These are phyloP conservation scores for Fusarium drepaniforme DNA, from an alignment of 2,329 filamentous ascomycete species.

Conservation along the genomic window DNA sequence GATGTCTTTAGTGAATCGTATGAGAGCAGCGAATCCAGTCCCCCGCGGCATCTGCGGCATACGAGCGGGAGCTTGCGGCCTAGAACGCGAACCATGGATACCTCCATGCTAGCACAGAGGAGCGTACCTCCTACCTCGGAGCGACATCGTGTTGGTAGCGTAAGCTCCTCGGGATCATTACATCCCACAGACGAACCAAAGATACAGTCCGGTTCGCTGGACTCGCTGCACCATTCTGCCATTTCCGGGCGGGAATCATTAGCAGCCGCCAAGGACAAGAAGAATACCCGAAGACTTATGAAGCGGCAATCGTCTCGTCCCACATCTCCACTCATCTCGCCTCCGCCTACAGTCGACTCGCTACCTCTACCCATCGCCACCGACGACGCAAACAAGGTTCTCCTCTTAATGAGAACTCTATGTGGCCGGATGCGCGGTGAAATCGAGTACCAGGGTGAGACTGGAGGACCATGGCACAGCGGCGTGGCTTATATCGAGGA, in stretches of 20 bases:
- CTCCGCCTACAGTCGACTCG: constrained; percentile 70
- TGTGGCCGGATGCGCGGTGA: constrained; percentile 85
- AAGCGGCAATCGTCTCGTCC: constrained; percentile 69
- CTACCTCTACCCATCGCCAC: constrained; percentile 71
- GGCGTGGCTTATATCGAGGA: constrained; percentile 86
- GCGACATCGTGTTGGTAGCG: constrained; percentile 77
- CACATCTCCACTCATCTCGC: constrained; percentile 66
- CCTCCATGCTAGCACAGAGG: constrained; percentile 62
- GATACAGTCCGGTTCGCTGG: constrained; percentile 51
- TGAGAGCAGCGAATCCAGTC: constrained; percentile 58
- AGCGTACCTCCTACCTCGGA: constrained; percentile 55
- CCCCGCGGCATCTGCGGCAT: constrained; percentile 50
- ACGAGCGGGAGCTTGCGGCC: constrained; percentile 58
- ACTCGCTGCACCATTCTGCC: constrained; percentile 59
- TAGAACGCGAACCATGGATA: constrained; percentile 70
- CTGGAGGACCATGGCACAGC: constrained; percentile 72
- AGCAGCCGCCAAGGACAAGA: constrained; percentile 54
- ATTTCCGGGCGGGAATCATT: constrained; percentile 52
- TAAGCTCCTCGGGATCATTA: constrained; percentile 72
- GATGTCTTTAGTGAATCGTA: constrained; percentile 65
- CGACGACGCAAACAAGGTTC: constrained; percentile 77
- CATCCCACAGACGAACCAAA: constrained; percentile 64
- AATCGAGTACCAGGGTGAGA: constrained; percentile 76
- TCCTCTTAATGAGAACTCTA: constrained; percentile 81
- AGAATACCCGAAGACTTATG: constrained; percentile 63